Percentiles rank a stretch among this genome's conserved stretches.
phyloP scores from a whole-genome alignment of 1,284 basidiomycete species.

The Ustilago bromivora region DNA sequence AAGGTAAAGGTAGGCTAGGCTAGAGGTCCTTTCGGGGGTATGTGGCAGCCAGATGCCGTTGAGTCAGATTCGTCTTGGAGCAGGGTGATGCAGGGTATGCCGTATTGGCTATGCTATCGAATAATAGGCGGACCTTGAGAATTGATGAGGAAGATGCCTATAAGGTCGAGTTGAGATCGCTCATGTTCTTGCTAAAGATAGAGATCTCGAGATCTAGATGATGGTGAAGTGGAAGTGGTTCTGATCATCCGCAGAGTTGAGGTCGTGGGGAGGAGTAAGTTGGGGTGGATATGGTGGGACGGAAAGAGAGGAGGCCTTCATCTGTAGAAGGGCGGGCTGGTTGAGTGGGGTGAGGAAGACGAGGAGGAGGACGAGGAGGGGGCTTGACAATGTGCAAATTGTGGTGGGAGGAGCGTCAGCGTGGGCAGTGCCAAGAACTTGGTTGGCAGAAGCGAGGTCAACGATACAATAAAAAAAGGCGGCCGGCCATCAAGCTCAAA shows the following conservation, averaged over 20 bases:
- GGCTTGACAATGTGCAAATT: not conserved
- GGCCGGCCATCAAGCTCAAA: not conserved
- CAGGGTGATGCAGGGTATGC: not conserved
- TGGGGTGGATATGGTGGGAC: not conserved
- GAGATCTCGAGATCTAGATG: not conserved
- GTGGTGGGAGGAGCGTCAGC: slow-evolving; percentile 4
- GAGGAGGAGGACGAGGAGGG: not conserved
- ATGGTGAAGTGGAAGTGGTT: not conserved
- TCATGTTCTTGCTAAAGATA: not conserved
- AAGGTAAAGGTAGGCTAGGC: not conserved
- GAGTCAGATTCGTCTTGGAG: not conserved
- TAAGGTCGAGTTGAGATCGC: not conserved
- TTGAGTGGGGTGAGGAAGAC: not conserved
- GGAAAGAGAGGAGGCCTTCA: slow-evolving; percentile 1
- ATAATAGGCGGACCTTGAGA: not conserved
- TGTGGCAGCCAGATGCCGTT: not conserved
- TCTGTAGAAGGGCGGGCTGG: not conserved
- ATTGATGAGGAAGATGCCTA: not conserved
- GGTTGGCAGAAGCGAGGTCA: slow-evolving; percentile 37
- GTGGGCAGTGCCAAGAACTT: slow-evolving; percentile 26
- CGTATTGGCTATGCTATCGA: not conserved
- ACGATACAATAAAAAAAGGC: slow-evolving; percentile 11
- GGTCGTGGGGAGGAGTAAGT: not conserved
- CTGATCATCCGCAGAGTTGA: slow-evolving; percentile 1
- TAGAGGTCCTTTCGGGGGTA: not conserved